These are phyloP conservation scores for Dipodascus geniculatus DNA, from an alignment of 805 yeast genomes.

Conservation along the genomic window DNA sequence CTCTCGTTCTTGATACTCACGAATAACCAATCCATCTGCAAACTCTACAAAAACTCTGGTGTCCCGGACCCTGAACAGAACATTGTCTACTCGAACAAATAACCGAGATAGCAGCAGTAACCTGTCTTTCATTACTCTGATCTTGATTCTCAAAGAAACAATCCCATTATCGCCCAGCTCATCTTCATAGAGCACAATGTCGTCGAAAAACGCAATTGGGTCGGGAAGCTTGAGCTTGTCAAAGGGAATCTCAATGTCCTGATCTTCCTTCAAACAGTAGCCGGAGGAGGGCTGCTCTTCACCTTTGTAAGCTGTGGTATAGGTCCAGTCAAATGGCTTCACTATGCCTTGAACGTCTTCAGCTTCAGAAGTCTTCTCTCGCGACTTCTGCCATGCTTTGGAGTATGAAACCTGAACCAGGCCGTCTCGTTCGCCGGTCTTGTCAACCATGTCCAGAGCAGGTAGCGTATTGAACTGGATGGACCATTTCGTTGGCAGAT, in stretches of 20 bases:
- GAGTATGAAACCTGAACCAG: conserved; percentile 72
- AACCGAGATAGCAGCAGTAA: conserved; percentile 63
- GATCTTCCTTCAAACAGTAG: conserved; percentile 15
- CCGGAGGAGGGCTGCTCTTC: conserved; percentile 6
- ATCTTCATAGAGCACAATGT: conserved; percentile 81
- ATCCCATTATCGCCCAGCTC: conserved; percentile 96
- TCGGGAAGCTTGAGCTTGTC: conserved; percentile 60
- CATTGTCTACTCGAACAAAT: conserved; percentile 84
- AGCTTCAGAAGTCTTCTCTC: conserved; percentile 22
- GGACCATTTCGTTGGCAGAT: conserved; percentile 29
- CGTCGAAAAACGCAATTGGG: conserved; percentile 83
- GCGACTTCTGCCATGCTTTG: conserved; percentile 54
- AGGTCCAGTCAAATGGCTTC: conserved; percentile 95
- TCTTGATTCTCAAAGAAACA: conserved; percentile 60
- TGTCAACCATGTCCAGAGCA: conserved; percentile 52
- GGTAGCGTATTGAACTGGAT: conserved; percentile 67
- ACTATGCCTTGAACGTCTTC: conserved; percentile 46
- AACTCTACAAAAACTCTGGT: conserved; percentile 77
- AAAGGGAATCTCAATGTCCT: conserved; percentile 46
- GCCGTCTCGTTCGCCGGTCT: conserved; percentile 36
- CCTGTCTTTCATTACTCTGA: conserved; percentile 81
- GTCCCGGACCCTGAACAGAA: conserved; percentile 71
- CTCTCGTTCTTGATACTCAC: conserved; percentile 71
- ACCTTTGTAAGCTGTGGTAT: conserved; percentile 71
- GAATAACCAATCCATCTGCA: conserved; percentile 44